Percentiles rank a stretch among this genome's conserved stretches.
These are phyloP conservation scores for Neurospora tetrasperma DNA, from an alignment of 495 filamentous ascomycete species.

Conservation along the genomic window DNA sequence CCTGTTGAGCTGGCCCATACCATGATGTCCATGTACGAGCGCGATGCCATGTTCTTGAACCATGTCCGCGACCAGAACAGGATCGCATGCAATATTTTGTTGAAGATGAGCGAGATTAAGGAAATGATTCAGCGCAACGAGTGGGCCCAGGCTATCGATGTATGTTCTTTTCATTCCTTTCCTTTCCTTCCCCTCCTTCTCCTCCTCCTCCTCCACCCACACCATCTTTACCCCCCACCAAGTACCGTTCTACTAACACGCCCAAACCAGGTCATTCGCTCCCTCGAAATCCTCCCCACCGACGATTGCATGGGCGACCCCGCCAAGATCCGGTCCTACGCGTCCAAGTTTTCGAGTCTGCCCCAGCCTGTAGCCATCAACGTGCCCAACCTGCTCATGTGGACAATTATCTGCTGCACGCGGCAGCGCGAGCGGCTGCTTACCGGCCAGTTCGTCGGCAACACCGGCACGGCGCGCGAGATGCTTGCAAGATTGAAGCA, in stretches of 20 bases:
- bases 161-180: constrained; percentile 33
- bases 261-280: constrained; percentile 52
- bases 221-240: no score
- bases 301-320: constrained; percentile 61
- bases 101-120: constrained; percentile 73
- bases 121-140: constrained; percentile 52
- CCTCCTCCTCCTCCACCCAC: neutral
- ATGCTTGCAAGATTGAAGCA: constrained; percentile 62
- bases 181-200: neutral
- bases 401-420: constrained; percentile 79
- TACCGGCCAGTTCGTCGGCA: constrained; percentile 57
- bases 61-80: constrained; percentile 58
- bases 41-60: constrained; percentile 60
- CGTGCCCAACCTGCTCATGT: constrained; percentile 80
- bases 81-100: constrained; percentile 58
- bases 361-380: constrained; percentile 72
- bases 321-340: constrained; percentile 58
- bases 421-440: constrained; percentile 58
- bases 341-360: constrained; percentile 64
- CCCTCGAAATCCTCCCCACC: constrained; percentile 60
- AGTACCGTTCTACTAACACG: constrained; percentile 7
- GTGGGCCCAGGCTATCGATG: constrained; percentile 74
- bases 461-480: constrained; percentile 52
- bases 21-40: constrained; percentile 72
- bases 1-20: constrained; percentile 65